Base-by-base conservation (phyloP, 2,329 filamentous ascomycete genomes). In the Beauveria caledonica region DNA sequence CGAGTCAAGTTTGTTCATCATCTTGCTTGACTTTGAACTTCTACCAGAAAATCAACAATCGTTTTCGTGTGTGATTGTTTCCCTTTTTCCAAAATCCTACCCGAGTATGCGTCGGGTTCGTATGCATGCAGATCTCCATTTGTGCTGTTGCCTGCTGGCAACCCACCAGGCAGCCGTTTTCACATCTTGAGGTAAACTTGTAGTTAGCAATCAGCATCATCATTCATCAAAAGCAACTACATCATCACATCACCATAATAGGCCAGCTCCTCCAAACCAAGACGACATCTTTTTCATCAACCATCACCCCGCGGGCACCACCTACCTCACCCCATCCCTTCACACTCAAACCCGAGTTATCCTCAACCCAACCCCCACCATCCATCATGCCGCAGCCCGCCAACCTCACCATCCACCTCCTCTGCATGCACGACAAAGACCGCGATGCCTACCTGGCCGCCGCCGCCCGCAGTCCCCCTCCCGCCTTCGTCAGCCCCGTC, bases 391-490 rank as follows among this genome's bases (percentile, higher is more conserved):
- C 57, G 7, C n/a, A 52, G 23, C 57, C 56, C 27, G 46, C 19
- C 36, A 19, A 15, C 5, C 56, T 59, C 49, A 46, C 57, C 48
- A 59, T 62, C 40, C 48, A 62, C 48, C 50, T 62, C 48, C 60
- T 62, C 39, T 62, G 54, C 48, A 62, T 58, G 48, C 51, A 60
- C 33, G 44, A 44, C 51, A 56, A 55, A 11, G 54, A 62, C 66
- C 72, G 71, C 59, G 63, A 67, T 7, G 75, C 76, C n/a, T 78
- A 80, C 66, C 62, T 72, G 3, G 44, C 65, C 2, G 78, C 76
- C 3, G 64, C 72, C 4, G 17, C 60, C 10, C 65, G 62, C 4
- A 63, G 69, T 64, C 72, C 77, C 3, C 65, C 70, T 2, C 50
- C 67, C 11, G 48, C 48, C 4, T 64, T 67, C 1, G 58, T 72